A percentile compares a stretch with the other conserved stretches of the same genome.
phyloP scores from a whole-genome alignment of 805 yeast species.

The Groenewaldozyma salmanticensis region DNA sequence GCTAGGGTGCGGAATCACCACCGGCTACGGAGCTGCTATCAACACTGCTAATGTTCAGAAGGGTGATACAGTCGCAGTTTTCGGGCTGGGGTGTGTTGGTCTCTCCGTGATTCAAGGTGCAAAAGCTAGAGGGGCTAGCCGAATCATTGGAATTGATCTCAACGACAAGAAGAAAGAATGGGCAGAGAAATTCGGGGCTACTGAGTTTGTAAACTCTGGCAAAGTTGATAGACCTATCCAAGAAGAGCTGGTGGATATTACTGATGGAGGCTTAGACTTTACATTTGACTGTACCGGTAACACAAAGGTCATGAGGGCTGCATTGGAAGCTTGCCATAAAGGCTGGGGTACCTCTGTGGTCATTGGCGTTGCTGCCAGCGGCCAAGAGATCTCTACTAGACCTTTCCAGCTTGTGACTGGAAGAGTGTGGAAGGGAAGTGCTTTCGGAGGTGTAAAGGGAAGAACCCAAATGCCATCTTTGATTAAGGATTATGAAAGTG shows the following conservation, averaged over 20 bases:
- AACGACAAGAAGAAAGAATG: constrained; percentile 76
- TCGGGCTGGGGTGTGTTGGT: constrained; percentile 98
- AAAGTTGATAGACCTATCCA: constrained; percentile 66
- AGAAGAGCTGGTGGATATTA: constrained; percentile 71
- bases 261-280: constrained; percentile 95
- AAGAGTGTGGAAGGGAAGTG: constrained; percentile 97
- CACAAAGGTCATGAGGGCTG: constrained; percentile 87
- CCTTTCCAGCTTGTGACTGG: constrained; percentile 99
- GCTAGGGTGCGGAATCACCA: constrained; percentile 97
- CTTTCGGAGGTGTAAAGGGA: constrained; percentile 99
- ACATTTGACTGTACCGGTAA: constrained; percentile 99
- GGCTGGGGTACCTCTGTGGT: constrained; percentile 97
- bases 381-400: constrained; percentile 90
- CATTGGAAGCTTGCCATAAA: constrained; percentile 94
- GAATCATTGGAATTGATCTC: constrained; percentile 74
- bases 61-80: constrained; percentile 92
- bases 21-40: constrained; percentile 96
- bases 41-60: constrained; percentile 83
- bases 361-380: constrained; percentile 98
- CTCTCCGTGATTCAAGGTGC: constrained; percentile 96
- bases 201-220: constrained; percentile 84
- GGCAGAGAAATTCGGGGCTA: constrained; percentile 88
- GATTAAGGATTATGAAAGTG: constrained; percentile 75
- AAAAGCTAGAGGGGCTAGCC: constrained; percentile 65
- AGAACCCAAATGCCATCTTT: constrained; percentile 88